Evolutionary conservation across 2,329 filamentous ascomycete species (phyloP), one percentile per base, ranked within the genome.

Genomic region (Fusarium citri): DNA sequence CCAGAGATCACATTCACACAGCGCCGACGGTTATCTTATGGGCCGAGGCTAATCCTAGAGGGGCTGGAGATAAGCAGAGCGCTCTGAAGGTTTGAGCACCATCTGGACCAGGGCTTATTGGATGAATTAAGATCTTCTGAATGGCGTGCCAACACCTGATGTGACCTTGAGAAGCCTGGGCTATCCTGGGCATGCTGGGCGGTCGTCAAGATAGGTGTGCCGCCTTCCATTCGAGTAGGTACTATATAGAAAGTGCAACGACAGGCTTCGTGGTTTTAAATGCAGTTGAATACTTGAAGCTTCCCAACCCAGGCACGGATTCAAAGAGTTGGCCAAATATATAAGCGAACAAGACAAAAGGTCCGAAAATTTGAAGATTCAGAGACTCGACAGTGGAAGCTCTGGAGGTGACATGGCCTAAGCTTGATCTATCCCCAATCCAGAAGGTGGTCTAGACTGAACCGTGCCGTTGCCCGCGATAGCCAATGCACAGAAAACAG

Each of bases 61-160:
- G 70, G 69, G 68, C 58, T 71, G 72, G 61, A 75, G 73, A 75
- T 75, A 75, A 75, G 71, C 63, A 62, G 59, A 20, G 6, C 40
- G 46, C 54, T 49, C 59, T 59, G 57, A 57, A 69, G 50, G 64
- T 43, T 63, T 66, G 47, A 68, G 61, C 64, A 46, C 69, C 58
- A 68, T 72, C 56, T 64, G 25, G 26, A 34, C 30, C 22, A 55
- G 16, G 43, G 51, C 43, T 55, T 8, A 74, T 75, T 75, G 69
- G 72, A 45, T 51, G 53, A 47, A 30, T 34, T 20, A 28, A 55
- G 25, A 59, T 53, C 51, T 37, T 43, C 65, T 37, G 59, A 53
- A 73, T 68, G 66, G 68, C 58, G 66, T 73, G 68, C 68, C 55
- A 54, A 63, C 50, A 28, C 55, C 53, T 64, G 57, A 72, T 58